Evolutionary conservation across 2,329 filamentous ascomycete genomes (phyloP), one percentile per base, ranked within the genome.

Genomic region (Pochonia chlamydosporia): DNA sequence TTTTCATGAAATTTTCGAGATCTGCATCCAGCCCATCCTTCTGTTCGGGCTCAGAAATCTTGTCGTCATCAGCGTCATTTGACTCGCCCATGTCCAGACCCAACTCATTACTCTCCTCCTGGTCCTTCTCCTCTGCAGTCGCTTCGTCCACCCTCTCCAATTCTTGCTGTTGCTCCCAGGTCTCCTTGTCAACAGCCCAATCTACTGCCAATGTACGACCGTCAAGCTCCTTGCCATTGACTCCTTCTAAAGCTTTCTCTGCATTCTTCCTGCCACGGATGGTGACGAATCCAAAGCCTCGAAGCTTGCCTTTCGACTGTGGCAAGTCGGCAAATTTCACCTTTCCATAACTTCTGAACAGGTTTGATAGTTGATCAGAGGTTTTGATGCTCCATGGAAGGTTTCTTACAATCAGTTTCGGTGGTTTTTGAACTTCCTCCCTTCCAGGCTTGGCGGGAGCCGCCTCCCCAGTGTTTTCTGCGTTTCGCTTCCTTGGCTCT

Each of bases 361-460:
- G 73, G 48, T 81, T 76, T 5, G 81, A 75, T 49, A 99, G 72
- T 61, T 97, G 85, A 26, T 95, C 87, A 0, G 87, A 77, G 8
- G 82, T 85, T 69, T 95, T 96, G 63, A 99, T 85, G 56, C 85
- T 96, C 93, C 93, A 99, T 1, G 93, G 92, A 60, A 99, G 64
- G 64, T 99, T 99, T 60, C 93, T 83, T 42, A 99, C 82, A 63
- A 99, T 93, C 54, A 93, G 69, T 64, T 88, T 91, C 0, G 87
- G 82, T 0, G 84, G 76, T 59, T 80, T 79, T 50, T 77, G 78
- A 56, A 81, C 71, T 37, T 64, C 62, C 52, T 84, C 76, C 54
- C 85, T 80, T 57, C 78, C 72, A 30, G 76, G 70, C 58, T 79
- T 75, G 50, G 72, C 70, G 24, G 71, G 64, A 13, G 68, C 63